Evolutionary conservation across 495 filamentous ascomycete genomes (phyloP).

Genomic region (Penicillium roqueforti): DNA sequence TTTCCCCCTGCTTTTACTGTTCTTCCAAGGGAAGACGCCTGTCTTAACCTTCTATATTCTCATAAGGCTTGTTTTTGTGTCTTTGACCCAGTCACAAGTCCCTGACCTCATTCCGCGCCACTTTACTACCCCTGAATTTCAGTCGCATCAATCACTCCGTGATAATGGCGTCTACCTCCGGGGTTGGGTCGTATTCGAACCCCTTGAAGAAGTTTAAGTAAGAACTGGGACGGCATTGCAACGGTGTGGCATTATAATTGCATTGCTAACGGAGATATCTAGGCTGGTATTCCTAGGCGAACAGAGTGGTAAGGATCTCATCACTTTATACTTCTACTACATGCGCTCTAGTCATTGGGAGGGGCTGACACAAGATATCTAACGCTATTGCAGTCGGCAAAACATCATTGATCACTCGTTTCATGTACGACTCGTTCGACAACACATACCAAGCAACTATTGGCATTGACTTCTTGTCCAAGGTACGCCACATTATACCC

Average conservation of each 20-base stretch:
- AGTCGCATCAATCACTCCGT: conserved; percentile 16
- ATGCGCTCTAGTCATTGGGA: background rate
- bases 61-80: background rate
- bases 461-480: conserved; percentile 98
- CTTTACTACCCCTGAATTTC: conserved; percentile 21
- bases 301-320: conserved; percentile 73
- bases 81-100: conserved; percentile 1
- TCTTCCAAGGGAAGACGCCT: conserved; percentile 3
- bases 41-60: conserved; percentile 4
- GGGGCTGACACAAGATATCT: conserved; percentile 2
- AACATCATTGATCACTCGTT: conserved; percentile 95
- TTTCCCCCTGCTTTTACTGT: conserved; percentile 15
- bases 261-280: conserved; percentile 18
- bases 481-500: conserved; percentile 51
- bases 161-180: conserved; percentile 54
- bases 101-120: background rate
- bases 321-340: conserved; percentile 1
- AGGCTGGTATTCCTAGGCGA: conserved; percentile 96
- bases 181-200: conserved; percentile 91
- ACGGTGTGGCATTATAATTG: background rate
- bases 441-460: conserved; percentile 99
- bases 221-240: conserved; percentile 19
- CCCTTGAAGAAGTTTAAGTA: conserved; percentile 99
- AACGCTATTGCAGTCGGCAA: conserved; percentile 71
- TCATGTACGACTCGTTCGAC: conserved; percentile 99